Evolutionary conservation across 768 basidiomycete species (phyloP).

Genomic region (Pisolithus orientalis): DNA sequence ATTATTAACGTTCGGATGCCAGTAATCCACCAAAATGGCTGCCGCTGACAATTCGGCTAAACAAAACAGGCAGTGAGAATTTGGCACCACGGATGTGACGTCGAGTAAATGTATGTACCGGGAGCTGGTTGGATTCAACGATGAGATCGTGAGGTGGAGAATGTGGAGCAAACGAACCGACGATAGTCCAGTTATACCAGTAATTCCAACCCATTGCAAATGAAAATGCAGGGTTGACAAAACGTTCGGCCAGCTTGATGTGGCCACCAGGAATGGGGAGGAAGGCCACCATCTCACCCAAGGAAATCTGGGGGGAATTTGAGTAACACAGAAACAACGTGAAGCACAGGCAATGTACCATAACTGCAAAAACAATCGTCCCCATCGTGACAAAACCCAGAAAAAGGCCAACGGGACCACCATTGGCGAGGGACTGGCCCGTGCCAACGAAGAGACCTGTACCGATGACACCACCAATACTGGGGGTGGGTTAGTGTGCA

Average conservation of each 20-base stretch:
- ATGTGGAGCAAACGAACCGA: conserved; percentile 7
- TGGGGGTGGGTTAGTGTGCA: conserved; percentile 16
- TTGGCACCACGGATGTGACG: background rate
- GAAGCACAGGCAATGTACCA: conserved; percentile 39
- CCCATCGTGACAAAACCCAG: conserved; percentile 67
- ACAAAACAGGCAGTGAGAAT: background rate
- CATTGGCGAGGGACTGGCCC: conserved; percentile 39
- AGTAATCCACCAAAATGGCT: conserved; percentile 71
- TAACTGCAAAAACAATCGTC: conserved; percentile 62
- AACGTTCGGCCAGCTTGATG: conserved; percentile 76
- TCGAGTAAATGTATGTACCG: conserved; percentile 9
- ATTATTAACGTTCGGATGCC: conserved; percentile 52
- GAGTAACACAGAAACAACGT: too few relatives aligned
- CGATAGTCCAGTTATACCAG: conserved; percentile 34
- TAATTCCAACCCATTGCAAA: conserved; percentile 51
- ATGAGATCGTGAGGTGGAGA: background rate
- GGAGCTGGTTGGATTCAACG: conserved; percentile 12
- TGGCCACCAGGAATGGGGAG: conserved; percentile 77
- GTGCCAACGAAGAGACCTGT: conserved; percentile 71
- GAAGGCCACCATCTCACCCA: conserved; percentile 59
- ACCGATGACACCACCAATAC: conserved; percentile 54
- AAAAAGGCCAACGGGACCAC: conserved; percentile 70
- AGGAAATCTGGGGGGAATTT: conserved; percentile 40
- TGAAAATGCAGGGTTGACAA: conserved; percentile 71
- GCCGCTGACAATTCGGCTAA: conserved; percentile 36